Evolutionary conservation across 108 stramenopile species (phyloP), one percentile per base, ranked within the genome.

Genomic region (Fragilaria crotonensis): DNA sequence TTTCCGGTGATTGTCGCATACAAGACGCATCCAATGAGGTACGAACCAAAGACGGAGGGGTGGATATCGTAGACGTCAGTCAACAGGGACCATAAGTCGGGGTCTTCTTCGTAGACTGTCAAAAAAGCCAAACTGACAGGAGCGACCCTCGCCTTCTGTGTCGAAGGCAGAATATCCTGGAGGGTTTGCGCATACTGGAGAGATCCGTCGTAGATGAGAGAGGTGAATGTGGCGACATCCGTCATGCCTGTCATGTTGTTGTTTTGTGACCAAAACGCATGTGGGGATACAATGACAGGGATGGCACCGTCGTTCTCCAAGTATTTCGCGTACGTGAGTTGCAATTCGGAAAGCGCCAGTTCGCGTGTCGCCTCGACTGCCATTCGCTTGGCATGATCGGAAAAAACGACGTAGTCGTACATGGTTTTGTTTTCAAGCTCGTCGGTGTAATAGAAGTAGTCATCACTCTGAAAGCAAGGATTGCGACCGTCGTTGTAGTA

Each of bases 51-150:
- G 17, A 55, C 49, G 23, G 72, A 74, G 14, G 78, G 63, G 54
- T 83, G 81, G n/a, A 83, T 48, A 18, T 61, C 63, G 52, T 78
- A 74, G 21, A 47, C 54, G 53, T 77, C 51, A 45, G 78, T 78
- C 23, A 83, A 52, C 30, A 63, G 70, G 18, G 30, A 11, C 63
- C 65, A 83, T 9, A 83, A n/a, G 41, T 64, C 66, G 18, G 29
- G 45, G 33, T 70, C 49, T 47, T 82, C 71, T 52, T 83, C 81
- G 52, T 63, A 77, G 25, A 83, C 63, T 22, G 69, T 53, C 54
- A 79, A 52, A 51, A 59, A 83, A 2, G 81, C 81, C 33, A 79
- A 47, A 21, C 78, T 77, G 25, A 79, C 73, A 17, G 78, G 81
- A 19, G 78, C 77, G n/a, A 79, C 59, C 20, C 60, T 31, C 3